Percentiles rank a stretch among this genome's conserved stretches.
Evolutionary conservation across 2,329 filamentous ascomycete species (phyloP).

Genomic region (Raffaelea arxii): DNA sequence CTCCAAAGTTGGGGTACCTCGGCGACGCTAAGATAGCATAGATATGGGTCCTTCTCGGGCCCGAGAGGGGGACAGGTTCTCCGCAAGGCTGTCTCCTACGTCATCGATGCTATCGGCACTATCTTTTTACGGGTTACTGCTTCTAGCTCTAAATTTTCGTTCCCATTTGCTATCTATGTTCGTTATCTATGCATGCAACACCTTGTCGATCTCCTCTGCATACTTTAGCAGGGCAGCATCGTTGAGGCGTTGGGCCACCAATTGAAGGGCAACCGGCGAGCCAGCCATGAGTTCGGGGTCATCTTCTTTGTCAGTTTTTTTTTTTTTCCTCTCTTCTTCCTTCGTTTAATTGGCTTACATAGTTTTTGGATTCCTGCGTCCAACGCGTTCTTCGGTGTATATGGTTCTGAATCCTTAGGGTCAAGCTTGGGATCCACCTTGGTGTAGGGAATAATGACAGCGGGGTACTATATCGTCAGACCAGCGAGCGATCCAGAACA

Average conservation of each 20-base stretch:
- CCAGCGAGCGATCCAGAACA: not conserved
- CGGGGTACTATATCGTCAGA: constrained; percentile 6
- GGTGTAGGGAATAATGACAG: constrained; percentile 9
- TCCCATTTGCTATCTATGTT: too few relatives aligned
- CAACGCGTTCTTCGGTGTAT: constrained; percentile 6
- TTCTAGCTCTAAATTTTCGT: too few relatives aligned
- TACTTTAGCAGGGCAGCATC: constrained; percentile 3
- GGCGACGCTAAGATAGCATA: too few relatives aligned
- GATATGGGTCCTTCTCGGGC: too few relatives aligned
- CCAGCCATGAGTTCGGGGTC: constrained; percentile 7
- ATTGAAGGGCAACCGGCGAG: constrained; percentile 9
- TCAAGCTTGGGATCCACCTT: constrained; percentile 8
- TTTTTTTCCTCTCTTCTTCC: too few relatives aligned
- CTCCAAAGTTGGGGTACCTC: too few relatives aligned
- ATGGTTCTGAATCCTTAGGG: not conserved
- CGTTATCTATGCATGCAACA: constrained; percentile 1
- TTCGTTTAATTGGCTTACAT: too few relatives aligned
- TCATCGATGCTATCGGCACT: too few relatives aligned
- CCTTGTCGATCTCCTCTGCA: constrained; percentile 1
- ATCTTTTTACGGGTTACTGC: too few relatives aligned
- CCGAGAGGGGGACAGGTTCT: too few relatives aligned
- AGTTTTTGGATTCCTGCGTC: constrained; percentile 7
- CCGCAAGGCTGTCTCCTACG: too few relatives aligned
- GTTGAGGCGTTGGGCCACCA: constrained; percentile 7
- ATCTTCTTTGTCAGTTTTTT: constrained; percentile 7